Evolutionary conservation across 768 basidiomycete genomes (phyloP), one percentile per base, ranked within the genome.

Genomic region (Calocybe indica): DNA sequence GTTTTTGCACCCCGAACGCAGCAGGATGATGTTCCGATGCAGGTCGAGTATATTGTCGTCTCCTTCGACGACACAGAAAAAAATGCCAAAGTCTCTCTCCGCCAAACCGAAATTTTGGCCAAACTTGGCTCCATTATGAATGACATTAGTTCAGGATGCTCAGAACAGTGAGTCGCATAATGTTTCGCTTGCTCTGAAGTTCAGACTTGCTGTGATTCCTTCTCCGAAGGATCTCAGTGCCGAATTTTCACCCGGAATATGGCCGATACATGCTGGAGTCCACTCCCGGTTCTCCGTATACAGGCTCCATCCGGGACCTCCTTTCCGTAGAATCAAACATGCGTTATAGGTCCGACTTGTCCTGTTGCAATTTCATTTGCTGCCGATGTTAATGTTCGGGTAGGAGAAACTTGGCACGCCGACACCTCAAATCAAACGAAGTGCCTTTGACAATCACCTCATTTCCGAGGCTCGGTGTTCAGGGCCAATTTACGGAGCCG

Each of bases 241-340:
- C 96, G 2, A 88, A 85, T 9, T 98, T 94, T 60, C 96, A 98
- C 61, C 95, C 95, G 12, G 96, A 99, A 66, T 99, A 97, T 70
- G 96, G 96, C 36, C 80, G 94, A 35, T 98, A 90, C 71, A 99
- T 99, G 96, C 77, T 99, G 45, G 96, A 99, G 64, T 92, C 92
- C 2, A 99, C 95, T 0, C 96, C 96, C 0, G 96, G 96, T 2
- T 82, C 85, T 42, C 96, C 96, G 2, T 98, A 97, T 69, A 87
- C 90, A 5, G 92, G 91, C 7, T 85, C 80, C 11, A 80, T 98
- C 36, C 74, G 76, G 22, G 92, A 95, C 64, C 76, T 98, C 13
- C 73, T 98, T 34, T 79, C 85, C 5, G 94, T 99, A 5, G 95
- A 99, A 68, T 69, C 73, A 40, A 93, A 98, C 66, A 99, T 99